A percentile compares a stretch with the other conserved stretches of the same genome.
Conservation (phyloP, 2,329 filamentous ascomycete genomes). For the Corinectria fuckeliana region DNA sequence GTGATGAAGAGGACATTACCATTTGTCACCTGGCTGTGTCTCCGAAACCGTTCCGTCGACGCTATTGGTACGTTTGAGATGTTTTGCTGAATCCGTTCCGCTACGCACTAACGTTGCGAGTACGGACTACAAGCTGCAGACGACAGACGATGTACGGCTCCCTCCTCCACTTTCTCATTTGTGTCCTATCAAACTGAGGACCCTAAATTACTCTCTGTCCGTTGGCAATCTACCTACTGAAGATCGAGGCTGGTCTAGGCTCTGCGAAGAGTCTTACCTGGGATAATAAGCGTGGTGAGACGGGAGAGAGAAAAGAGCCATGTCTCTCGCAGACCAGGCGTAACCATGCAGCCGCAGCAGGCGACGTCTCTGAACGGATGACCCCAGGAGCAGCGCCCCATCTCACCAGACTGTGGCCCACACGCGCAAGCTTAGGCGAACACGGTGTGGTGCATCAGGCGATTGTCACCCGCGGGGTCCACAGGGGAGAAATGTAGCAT, state of each 20-base stretch:
- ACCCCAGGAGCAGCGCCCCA: constrained; percentile 2
- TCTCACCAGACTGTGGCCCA: constrained; percentile 2
- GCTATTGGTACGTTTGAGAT: constrained; percentile 32
- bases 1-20: constrained; percentile 12
- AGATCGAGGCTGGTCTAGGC: constrained; percentile 6
- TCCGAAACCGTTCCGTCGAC: constrained; percentile 10
- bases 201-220: background rate
- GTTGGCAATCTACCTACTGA: constrained; percentile 1
- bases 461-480: constrained; percentile 5
- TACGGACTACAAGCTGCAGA: background rate
- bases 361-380: constrained; percentile 1
- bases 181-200: background rate
- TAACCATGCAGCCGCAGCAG: background rate
- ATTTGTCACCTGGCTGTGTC: constrained; percentile 27
- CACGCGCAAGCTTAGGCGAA: constrained; percentile 4
- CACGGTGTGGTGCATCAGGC: constrained; percentile 17
- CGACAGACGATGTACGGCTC: background rate
- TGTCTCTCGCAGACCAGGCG: background rate
- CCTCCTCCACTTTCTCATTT: background rate
- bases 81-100: constrained; percentile 8
- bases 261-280: background rate
- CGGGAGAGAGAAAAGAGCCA: constrained; percentile 17
- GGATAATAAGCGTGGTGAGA: constrained; percentile 14
- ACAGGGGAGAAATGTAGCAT: constrained; percentile 1
- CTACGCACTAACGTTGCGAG: constrained; percentile 2